Base-by-base conservation (phyloP, 2,329 filamentous ascomycete species). In the Fusarium avenaceum region DNA sequence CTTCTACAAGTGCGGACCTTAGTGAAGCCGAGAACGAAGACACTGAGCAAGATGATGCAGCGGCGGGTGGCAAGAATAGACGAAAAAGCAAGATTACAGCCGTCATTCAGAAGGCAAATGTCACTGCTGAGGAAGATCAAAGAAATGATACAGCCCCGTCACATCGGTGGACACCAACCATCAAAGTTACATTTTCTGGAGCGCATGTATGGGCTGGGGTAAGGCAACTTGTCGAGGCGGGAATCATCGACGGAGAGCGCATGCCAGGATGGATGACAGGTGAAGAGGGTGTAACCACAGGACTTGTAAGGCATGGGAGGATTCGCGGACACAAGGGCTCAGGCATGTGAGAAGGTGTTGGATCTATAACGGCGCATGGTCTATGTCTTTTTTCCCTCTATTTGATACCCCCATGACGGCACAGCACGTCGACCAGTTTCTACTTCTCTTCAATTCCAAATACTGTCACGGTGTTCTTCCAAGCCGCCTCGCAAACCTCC, bases 201-300 rank as follows among this genome's bases (percentile, higher is more conserved):
- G 78, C 85, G 1, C 92, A 97, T 75, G 89, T 97, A 4, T 95
- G 96, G 79, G 90, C 90, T 0, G 94, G 94, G 0, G 84, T 97
- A 24, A 86, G 92, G 47, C 88, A 91, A 73, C 83, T 97, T 32
- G 91, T 95, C 0, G 93, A 96, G 77, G 81, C 87, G 17, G 93
- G 92, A 1, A 84, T 92, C 50, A 82, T 97, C 26, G 89, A 96
- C 75, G 90, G 92, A 2, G 86, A 89, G 72, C 87, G 83, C 55
- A 94, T 96, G 91, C 93, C 94, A 0, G 91, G 91, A 0, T 97
- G 93, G 93, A 90, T 97, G 90, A 96, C 93, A 1, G 94, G 93
- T 3, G 93, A 97, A 74, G 91, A 93, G 44, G 91, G 90, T 1
- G 89, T 96, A 7, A 96, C 92, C 53, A 84, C 89, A 38, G 91